These are phyloP conservation scores for Populus hybrid DNA, from an alignment of 441 rosid species.

Conservation along the genomic window DNA sequence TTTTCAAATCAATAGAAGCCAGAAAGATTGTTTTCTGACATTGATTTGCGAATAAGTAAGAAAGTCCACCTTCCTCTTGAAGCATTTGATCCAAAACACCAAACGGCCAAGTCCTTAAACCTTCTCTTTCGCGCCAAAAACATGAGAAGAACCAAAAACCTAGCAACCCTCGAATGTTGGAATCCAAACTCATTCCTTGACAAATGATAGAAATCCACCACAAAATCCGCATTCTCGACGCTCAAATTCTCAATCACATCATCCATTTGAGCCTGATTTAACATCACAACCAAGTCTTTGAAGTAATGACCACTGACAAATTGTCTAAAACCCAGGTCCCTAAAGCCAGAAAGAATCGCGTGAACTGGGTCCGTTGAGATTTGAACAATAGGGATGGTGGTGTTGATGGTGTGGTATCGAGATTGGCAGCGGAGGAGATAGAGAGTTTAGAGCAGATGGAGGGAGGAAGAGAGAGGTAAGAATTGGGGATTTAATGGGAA, in stretches of 20 bases:
- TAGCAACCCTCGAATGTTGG: conserved; percentile 49
- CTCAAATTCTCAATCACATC: conserved; percentile 39
- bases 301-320: conserved; percentile 34
- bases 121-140: conserved; percentile 45
- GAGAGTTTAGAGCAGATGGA: conserved; percentile 36
- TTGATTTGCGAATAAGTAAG: background rate
- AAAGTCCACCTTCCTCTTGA: conserved; percentile 53
- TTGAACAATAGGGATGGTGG: conserved; percentile 8
- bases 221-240: conserved; percentile 40
- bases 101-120: conserved; percentile 45
- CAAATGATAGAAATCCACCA: conserved; percentile 45
- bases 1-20: too few relatives aligned
- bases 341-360: conserved; percentile 42
- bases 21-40: background rate
- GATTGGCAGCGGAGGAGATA: conserved; percentile 34
- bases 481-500: conserved; percentile 22
- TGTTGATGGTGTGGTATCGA: conserved; percentile 19
- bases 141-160: conserved; percentile 50
- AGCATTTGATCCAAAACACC: conserved; percentile 45
- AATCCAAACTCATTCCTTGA: conserved; percentile 49
- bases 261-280: conserved; percentile 46
- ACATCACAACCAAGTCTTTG: conserved; percentile 27
- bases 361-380: conserved; percentile 29
- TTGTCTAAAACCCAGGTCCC: conserved; percentile 37
- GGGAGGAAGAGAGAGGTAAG: conserved; percentile 32